phyloP scores from a whole-genome alignment of 257 asterid genomes.

The Anisodus acutangulus region DNA sequence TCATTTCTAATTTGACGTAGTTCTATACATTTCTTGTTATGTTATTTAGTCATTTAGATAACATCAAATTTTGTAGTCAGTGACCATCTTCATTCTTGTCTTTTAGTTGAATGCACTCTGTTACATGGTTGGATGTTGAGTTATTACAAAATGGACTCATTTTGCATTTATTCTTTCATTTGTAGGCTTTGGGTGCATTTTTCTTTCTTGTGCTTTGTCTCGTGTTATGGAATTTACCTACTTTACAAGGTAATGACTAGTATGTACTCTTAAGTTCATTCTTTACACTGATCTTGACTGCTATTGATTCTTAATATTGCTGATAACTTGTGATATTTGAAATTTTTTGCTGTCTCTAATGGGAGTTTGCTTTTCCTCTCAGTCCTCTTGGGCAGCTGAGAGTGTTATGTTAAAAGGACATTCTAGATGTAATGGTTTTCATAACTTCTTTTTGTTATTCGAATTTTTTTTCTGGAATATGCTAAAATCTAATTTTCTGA shows the following conservation, averaged over 20 bases:
- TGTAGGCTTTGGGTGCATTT: constrained; percentile 99
- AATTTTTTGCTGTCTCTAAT: not conserved
- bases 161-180: constrained; percentile 33
- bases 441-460: not conserved
- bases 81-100: constrained; percentile 19
- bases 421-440: constrained; percentile 18
- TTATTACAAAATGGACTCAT: constrained; percentile 21
- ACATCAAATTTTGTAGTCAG: not conserved
- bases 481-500: not conserved
- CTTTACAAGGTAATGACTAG: constrained; percentile 69
- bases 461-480: not conserved
- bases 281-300: not conserved
- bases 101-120: not conserved
- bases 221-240: constrained; percentile 81
- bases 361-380: not conserved
- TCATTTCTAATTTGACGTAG: not conserved
- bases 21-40: not conserved
- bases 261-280: not conserved
- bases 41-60: not conserved
- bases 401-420: not conserved
- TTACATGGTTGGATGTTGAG: not conserved
- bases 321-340: not conserved
- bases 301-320: not conserved
- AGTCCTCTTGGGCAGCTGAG: not conserved
- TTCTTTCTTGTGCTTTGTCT: constrained; percentile 70